phyloP scores from a whole-genome alignment of 2,329 filamentous ascomycete species.

The Diaporthe ampelina region DNA sequence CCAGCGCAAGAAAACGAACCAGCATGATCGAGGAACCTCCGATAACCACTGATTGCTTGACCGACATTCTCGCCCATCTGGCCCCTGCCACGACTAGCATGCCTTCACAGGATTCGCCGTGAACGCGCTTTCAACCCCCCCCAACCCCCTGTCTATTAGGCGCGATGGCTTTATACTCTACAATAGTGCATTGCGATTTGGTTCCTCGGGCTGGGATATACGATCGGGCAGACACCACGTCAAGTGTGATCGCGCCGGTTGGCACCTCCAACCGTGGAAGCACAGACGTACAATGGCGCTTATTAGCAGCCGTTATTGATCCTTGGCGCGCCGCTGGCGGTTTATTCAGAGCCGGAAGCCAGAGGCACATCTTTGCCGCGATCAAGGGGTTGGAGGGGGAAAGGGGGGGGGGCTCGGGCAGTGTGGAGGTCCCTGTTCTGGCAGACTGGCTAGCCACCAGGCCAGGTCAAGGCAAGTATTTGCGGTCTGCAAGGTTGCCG shows the following conservation, averaged over 20 bases:
- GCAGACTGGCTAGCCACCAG: not conserved
- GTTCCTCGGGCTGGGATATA: conserved; percentile 6
- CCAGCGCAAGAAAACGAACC: conserved; percentile 17
- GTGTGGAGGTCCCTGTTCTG: not conserved
- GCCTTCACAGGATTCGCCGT: not conserved
- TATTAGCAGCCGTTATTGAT: conserved; percentile 23
- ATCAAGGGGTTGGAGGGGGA: not conserved
- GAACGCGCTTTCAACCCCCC: not conserved
- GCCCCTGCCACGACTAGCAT: conserved; percentile 1
- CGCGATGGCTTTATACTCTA: not conserved
- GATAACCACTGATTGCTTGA: not conserved
- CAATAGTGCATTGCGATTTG: conserved; percentile 7
- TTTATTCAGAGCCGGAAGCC: not conserved
- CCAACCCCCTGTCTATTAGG: not conserved
- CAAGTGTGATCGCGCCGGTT: conserved; percentile 21
- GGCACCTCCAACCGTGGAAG: conserved; percentile 20
- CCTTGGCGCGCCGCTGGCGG: conserved; percentile 16
- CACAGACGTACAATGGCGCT: conserved; percentile 22
- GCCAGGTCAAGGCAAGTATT: not conserved
- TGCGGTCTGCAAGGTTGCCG: conserved; percentile 12
- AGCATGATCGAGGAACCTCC: conserved; percentile 16
- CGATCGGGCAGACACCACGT: conserved; percentile 11
- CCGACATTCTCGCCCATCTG: conserved; percentile 19
- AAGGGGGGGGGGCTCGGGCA: not conserved
- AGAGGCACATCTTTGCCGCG: conserved; percentile 8